Evolutionary conservation across 2,329 filamentous ascomycete species (phyloP), one percentile per base, ranked within the genome.

Genomic region (Purpureocillium takamizusanense): DNA sequence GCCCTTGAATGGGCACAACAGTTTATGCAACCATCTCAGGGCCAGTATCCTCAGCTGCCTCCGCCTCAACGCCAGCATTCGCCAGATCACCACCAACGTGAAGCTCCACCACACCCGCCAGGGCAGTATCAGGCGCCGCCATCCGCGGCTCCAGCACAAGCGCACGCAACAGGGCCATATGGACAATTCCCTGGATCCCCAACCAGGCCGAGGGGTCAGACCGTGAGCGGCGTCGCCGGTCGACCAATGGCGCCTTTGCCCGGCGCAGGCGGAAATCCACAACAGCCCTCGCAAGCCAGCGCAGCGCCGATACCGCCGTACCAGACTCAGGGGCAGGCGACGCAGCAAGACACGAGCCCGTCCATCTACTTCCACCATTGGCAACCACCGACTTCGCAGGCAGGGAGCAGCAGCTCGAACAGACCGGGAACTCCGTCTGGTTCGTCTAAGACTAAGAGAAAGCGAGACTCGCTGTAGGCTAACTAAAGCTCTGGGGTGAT

Each of bases 351-450:
- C 46, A 73, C 78, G 14, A 86, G 83, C 31, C 79, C 83, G 1
- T 83, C 81, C 16, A 84, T 94, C 35, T 92, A 86, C 60, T 95
- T 95, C 57, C 86, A 94, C 55, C 86, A 94, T 56, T 95, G 88
- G 87, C 84, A 90, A 42, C 88, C 88, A 33, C 88, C 88, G 12
- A 74, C 71, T 16, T 74, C 78, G 45, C 74, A 84, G 60, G 37
- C 38, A 14, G 67, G 70, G 46, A 71, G 74, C 42, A 64, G 70
- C 43, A 65, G 71, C 56, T 69, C 74, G 41, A 77, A 78, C 51
- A 80, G 83, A 56, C 82, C 83, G 43, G 76, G 75, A 52, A 83
- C 83, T 45, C 82, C 85, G 53, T 81, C 83, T 66, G 80, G 82
- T 77, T 82, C 77, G 78, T 78, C 69, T 60, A 74, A 66, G 56